Percentiles rank a stretch among this genome's conserved stretches.
Evolutionary conservation across 1,139 yeast genomes (phyloP).

Genomic region (Zygoascus hellenicus): DNA sequence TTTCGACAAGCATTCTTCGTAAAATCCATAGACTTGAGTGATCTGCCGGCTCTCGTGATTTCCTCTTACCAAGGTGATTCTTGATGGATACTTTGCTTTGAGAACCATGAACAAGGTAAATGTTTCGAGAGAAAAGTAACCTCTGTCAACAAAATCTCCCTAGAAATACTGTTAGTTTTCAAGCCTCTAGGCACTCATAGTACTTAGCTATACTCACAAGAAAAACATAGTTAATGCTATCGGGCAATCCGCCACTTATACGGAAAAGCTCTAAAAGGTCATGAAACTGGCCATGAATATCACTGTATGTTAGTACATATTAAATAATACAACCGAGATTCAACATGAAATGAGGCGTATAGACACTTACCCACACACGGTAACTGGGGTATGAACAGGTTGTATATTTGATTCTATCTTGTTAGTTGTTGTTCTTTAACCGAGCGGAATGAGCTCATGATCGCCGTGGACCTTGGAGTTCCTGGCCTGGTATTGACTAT

Average conservation of each 20-base stretch:
- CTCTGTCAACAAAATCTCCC: conserved; percentile 97
- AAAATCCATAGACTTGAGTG: conserved; percentile 91
- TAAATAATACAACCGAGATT: neutral
- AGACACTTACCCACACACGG: conserved; percentile 69
- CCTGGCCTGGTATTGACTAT: neutral
- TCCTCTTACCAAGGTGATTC: conserved; percentile 85
- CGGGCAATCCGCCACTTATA: conserved; percentile 92
- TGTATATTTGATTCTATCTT: conserved; percentile 75
- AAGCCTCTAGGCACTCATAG: neutral
- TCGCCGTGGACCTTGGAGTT: neutral
- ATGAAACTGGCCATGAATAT: conserved; percentile 97
- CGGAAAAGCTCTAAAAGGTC: conserved; percentile 87
- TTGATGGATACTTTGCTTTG: conserved; percentile 74
- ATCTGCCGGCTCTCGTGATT: conserved; percentile 94
- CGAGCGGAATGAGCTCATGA: neutral
- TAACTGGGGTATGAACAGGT: conserved; percentile 96
- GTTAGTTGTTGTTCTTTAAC: conserved; percentile 4
- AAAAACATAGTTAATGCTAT: conserved; percentile 66
- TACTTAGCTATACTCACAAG: conserved; percentile 31
- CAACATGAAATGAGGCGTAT: neutral
- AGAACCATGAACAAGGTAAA: conserved; percentile 86
- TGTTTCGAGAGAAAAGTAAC: conserved; percentile 88
- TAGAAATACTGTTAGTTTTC: conserved; percentile 5
- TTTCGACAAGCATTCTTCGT: conserved; percentile 86
- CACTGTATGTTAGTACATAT: conserved; percentile 31